Percentiles rank a stretch among this genome's conserved stretches.
phyloP scores from a whole-genome alignment of 371 early-diverging fungal genomes.

The Rhizopus stolonifer region DNA sequence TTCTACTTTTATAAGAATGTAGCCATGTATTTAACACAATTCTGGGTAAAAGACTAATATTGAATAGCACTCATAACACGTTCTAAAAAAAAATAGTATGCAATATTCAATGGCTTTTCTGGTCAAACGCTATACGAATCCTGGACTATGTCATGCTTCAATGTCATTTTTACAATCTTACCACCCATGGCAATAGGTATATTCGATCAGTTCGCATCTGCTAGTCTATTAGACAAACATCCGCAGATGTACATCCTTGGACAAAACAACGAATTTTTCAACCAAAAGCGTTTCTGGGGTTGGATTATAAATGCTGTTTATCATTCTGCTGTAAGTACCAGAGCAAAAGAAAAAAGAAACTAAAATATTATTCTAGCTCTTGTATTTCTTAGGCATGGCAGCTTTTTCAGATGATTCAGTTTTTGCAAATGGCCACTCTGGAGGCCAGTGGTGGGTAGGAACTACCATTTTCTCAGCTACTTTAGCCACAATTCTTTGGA shows the following conservation, averaged over 20 bases:
- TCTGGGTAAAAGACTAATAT: conserved; percentile 81
- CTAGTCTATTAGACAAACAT: conserved; percentile 91
- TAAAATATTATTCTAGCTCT: conserved; percentile 28
- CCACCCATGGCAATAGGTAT: conserved; percentile 90
- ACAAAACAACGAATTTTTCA: conserved; percentile 89
- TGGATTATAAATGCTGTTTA: conserved; percentile 92
- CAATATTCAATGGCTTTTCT: conserved; percentile 86
- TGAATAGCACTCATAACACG: no score
- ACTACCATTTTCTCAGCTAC: conserved; percentile 77
- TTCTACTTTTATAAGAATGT: conserved; percentile 97
- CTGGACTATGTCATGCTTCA: conserved; percentile 90
- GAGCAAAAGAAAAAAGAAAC: neutral
- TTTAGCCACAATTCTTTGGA: conserved; percentile 75
- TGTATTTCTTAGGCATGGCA: conserved; percentile 61
- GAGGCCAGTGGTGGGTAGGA: conserved; percentile 81
- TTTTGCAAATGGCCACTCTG: conserved; percentile 59
- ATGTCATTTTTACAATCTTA: conserved; percentile 85
- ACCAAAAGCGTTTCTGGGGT: conserved; percentile 91
- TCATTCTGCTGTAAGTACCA: conserved; percentile 68
- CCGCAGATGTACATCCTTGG: conserved; percentile 96
- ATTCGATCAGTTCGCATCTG: conserved; percentile 90
- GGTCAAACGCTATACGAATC: conserved; percentile 93
- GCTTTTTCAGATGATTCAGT: conserved; percentile 64
- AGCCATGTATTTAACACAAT: conserved; percentile 94
- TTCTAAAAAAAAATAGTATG: conserved; percentile 55